Evolutionary conservation across 1,139 yeast species (phyloP).

Genomic region (Geotrichum armillariae): DNA sequence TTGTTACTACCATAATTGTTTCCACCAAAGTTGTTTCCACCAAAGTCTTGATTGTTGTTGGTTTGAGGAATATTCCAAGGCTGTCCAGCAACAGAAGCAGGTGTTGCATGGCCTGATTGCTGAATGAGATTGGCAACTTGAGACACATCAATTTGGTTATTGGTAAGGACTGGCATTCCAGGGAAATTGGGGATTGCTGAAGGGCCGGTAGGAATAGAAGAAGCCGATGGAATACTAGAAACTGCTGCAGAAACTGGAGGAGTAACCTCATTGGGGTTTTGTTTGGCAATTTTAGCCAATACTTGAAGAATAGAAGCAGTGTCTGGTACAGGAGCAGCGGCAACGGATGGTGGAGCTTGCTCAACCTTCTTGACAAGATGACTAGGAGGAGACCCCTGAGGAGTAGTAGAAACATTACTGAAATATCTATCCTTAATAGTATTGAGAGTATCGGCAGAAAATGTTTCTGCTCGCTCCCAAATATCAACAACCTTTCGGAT

Average conservation of each 20-base stretch:
- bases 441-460: conserved; percentile 55
- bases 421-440: conserved; percentile 62
- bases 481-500: conserved; percentile 82
- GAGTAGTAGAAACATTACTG: conserved; percentile 46
- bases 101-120: conserved; percentile 16
- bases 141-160: conserved; percentile 17
- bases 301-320: conserved; percentile 44
- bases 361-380: conserved; percentile 25
- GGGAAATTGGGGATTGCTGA: conserved; percentile 20
- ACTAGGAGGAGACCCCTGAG: conserved; percentile 41
- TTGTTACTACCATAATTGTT: conserved; percentile 3
- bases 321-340: conserved; percentile 33
- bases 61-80: conserved; percentile 22
- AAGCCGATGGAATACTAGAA: conserved; percentile 29
- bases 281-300: conserved; percentile 41
- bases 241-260: conserved; percentile 13
- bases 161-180: not conserved
- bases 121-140: conserved; percentile 23
- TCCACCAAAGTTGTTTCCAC: conserved; percentile 1
- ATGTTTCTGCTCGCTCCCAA: conserved; percentile 88
- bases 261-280: conserved; percentile 27
- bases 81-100: conserved; percentile 23
- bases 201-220: conserved; percentile 29
- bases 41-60: conserved; percentile 5
- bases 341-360: conserved; percentile 46